These are phyloP conservation scores for Acidiella bohemica DNA, from an alignment of 495 filamentous ascomycete species.

Conservation along the genomic window DNA sequence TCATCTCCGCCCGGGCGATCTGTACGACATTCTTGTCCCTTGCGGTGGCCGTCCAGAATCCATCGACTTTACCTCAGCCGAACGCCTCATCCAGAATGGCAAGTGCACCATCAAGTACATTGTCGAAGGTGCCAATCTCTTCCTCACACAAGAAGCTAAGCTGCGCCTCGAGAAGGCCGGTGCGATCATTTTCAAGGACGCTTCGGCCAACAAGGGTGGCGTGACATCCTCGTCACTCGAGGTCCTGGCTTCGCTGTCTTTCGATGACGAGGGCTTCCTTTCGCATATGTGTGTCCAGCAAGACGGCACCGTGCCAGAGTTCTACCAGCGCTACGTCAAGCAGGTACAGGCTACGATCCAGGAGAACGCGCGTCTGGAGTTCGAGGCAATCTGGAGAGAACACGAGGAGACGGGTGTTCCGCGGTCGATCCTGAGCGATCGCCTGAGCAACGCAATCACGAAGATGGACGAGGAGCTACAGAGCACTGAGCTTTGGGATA, in stretches of 20 bases:
- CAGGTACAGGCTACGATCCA: constrained; percentile 80
- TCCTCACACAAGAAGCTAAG: constrained; percentile 98
- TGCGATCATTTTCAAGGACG: constrained; percentile 91
- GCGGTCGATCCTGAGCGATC: constrained; percentile 75
- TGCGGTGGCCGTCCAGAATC: constrained; percentile 96
- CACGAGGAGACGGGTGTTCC: constrained; percentile 65
- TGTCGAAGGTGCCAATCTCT: constrained; percentile 94
- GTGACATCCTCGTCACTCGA: constrained; percentile 97
- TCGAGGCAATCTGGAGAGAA: constrained; percentile 96
- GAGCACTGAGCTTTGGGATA: constrained; percentile 80
- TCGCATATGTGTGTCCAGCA: constrained; percentile 82
- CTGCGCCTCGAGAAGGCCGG: constrained; percentile 86
- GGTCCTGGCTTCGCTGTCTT: constrained; percentile 83
- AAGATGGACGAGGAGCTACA: constrained; percentile 91
- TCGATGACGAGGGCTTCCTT: constrained; percentile 76
- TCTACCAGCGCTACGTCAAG: constrained; percentile 88
- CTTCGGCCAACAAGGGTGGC: constrained; percentile 95
- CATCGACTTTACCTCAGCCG: constrained; percentile 77
- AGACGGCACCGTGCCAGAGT: constrained; percentile 66
- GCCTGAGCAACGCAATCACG: constrained; percentile 80
- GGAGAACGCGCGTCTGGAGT: constrained; percentile 81
- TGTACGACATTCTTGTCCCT: constrained; percentile 84
- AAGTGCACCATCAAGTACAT: constrained; percentile 83
- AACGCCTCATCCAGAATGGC: constrained; percentile 69
- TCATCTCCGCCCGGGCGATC: constrained; percentile 63